A percentile compares a stretch with the other conserved stretches of the same genome.
Conservation (phyloP, 2,329 filamentous ascomycete species). For the Trichoderma lentiforme region DNA sequence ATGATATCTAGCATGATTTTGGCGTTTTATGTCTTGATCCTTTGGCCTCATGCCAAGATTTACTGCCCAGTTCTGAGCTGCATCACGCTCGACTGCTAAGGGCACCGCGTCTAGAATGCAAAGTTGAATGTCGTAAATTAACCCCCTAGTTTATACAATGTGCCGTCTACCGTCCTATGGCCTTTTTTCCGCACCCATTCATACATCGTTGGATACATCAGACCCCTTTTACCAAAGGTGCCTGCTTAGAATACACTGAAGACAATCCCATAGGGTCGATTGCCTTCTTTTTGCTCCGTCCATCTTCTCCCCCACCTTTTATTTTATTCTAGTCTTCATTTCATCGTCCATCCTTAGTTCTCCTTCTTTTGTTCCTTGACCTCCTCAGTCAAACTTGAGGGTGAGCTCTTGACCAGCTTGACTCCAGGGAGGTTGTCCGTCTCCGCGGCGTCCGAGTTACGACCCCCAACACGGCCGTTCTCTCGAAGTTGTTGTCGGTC, state of each 20-base stretch:
- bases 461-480: background rate
- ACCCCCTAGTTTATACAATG: conserved; percentile 5
- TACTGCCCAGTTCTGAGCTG: background rate
- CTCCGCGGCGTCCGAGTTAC: conserved; percentile 17
- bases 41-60: background rate
- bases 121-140: conserved; percentile 9
- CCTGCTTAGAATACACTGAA: conserved; percentile 18
- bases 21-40: background rate
- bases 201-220: conserved; percentile 15
- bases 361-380: conserved; percentile 26
- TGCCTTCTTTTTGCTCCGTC: conserved; percentile 1
- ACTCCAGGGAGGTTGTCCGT: conserved; percentile 16
- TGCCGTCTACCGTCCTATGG: conserved; percentile 16
- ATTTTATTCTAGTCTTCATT: background rate
- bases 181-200: background rate
- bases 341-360: conserved; percentile 4
- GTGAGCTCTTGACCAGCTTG: conserved; percentile 16
- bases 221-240: background rate
- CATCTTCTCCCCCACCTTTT: background rate
- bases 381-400: conserved; percentile 28
- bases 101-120: background rate
- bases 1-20: background rate
- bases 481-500: conserved; percentile 19
- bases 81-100: background rate
- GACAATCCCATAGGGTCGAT: background rate